Conservation (phyloP, 129 eudicot genomes). For the Apium graveolens region DNA sequence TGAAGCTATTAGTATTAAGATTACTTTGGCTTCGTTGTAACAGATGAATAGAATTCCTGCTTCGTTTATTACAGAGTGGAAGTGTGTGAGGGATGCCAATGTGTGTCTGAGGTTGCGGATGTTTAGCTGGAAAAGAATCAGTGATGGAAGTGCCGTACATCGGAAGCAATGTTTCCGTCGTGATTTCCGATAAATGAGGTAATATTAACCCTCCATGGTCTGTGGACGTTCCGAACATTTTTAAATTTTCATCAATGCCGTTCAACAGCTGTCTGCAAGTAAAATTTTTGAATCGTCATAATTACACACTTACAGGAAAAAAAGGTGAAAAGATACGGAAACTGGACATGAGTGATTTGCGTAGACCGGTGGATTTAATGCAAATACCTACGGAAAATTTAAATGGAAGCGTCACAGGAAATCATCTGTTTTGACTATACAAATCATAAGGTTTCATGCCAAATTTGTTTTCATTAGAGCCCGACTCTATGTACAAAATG, state of each 20-base stretch:
- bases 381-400: not conserved
- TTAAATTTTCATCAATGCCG: conserved; percentile 25
- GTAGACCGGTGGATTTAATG: not conserved
- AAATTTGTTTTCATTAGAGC: too few relatives aligned
- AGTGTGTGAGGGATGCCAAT: conserved; percentile 7
- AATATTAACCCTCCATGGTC: conserved; percentile 20
- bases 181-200: conserved; percentile 30
- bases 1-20: not conserved
- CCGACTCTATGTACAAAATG: too few relatives aligned
- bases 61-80: conserved; percentile 52
- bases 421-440: too few relatives aligned
- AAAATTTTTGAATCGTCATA: not conserved
- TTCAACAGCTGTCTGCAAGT: conserved; percentile 33
- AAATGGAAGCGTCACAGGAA: too few relatives aligned
- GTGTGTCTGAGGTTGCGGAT: conserved; percentile 34
- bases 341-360: not conserved
- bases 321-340: too few relatives aligned
- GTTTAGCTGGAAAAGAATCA: conserved; percentile 17
- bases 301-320: not conserved
- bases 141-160: conserved; percentile 30
- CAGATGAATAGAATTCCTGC: conserved; percentile 35
- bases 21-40: conserved; percentile 1
- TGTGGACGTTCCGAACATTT: conserved; percentile 17
- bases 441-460: too few relatives aligned
- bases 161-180: conserved; percentile 29